Evolutionary conservation across 768 basidiomycete genomes (phyloP).

Genomic region (Lyophyllum semitale): DNA sequence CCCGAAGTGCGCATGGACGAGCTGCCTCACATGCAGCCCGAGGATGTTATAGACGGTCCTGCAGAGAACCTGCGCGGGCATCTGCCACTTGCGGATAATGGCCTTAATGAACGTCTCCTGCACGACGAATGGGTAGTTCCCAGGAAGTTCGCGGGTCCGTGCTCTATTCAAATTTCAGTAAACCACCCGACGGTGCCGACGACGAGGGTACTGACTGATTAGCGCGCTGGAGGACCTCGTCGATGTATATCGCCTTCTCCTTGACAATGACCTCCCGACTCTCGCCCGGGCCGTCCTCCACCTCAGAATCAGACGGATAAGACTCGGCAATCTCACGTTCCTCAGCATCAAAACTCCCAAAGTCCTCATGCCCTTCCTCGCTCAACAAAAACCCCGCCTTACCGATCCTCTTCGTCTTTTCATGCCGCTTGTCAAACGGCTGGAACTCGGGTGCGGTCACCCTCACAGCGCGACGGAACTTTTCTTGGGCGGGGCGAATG

Average conservation of each 20-base stretch:
- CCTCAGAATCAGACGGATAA: not conserved
- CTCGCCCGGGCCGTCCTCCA: not conserved
- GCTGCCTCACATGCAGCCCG: slow-evolving; percentile 34
- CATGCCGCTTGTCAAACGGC: slow-evolving; percentile 39
- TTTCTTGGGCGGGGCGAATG: slow-evolving; percentile 49
- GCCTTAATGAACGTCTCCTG: slow-evolving; percentile 49
- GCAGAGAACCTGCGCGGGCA: slow-evolving; percentile 49
- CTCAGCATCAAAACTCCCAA: not conserved
- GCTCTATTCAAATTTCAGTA: slow-evolving; percentile 41
- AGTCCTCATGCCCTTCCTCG: slow-evolving; percentile 35
- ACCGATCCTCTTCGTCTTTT: slow-evolving; percentile 13
- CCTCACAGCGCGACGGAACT: slow-evolving; percentile 50
- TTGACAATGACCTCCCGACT: not conserved
- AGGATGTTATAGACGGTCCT: slow-evolving; percentile 38
- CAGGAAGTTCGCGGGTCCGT: slow-evolving; percentile 70
- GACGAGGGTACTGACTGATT: slow-evolving; percentile 38
- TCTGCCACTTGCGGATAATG: slow-evolving; percentile 48
- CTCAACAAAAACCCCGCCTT: slow-evolving; percentile 34
- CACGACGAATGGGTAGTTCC: slow-evolving; percentile 65
- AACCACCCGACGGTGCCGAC: not conserved
- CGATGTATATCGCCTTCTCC: slow-evolving; percentile 42
- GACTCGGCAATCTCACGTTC: no score
- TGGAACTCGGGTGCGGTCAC: slow-evolving; percentile 59
- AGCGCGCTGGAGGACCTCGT: slow-evolving; percentile 52
- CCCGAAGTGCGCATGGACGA: slow-evolving; percentile 53